Evolutionary conservation across 768 basidiomycete species (phyloP).

Genomic region (Hericium erinaceus): DNA sequence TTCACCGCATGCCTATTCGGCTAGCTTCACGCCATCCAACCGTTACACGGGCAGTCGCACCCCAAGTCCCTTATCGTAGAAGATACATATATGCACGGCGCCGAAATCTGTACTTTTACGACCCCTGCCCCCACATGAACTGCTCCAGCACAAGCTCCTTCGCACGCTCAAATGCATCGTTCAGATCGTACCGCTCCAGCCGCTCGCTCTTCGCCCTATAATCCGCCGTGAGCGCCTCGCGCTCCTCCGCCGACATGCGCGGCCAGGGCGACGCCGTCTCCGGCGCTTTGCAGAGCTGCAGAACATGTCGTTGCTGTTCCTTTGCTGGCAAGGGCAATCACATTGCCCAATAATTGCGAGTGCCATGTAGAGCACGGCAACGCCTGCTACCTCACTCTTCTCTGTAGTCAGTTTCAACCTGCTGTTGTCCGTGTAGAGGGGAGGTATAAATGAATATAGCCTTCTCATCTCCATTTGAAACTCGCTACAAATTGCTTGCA

Average conservation of each 20-base stretch:
- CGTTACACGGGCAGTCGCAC: too few relatives aligned
- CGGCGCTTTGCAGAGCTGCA: too few relatives aligned
- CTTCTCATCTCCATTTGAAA: too few relatives aligned
- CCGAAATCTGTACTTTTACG: slow-evolving; percentile 4
- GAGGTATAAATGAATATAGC: too few relatives aligned
- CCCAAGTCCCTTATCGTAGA: neutral
- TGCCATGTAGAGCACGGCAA: too few relatives aligned
- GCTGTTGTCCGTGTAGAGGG: too few relatives aligned
- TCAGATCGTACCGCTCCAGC: slow-evolving; percentile 46
- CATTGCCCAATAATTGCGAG: too few relatives aligned
- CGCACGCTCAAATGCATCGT: slow-evolving; percentile 53
- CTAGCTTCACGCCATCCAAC: neutral
- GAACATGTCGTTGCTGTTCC: too few relatives aligned
- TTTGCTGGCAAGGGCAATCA: too few relatives aligned
- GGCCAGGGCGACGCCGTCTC: slow-evolving; percentile 70
- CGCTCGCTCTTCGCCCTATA: slow-evolving; percentile 51
- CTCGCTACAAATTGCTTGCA: too few relatives aligned
- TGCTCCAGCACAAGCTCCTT: slow-evolving; percentile 52
- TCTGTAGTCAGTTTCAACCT: too few relatives aligned
- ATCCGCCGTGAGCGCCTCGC: slow-evolving; percentile 49
- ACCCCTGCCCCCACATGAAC: slow-evolving; percentile 25
- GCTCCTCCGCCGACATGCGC: slow-evolving; percentile 57
- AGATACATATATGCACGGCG: neutral
- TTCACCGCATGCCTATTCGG: slow-evolving; percentile 15
- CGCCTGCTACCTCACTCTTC: too few relatives aligned